These are phyloP conservation scores for Hemileccinum impolitum DNA, from an alignment of 768 basidiomycete genomes.

Conservation along the genomic window DNA sequence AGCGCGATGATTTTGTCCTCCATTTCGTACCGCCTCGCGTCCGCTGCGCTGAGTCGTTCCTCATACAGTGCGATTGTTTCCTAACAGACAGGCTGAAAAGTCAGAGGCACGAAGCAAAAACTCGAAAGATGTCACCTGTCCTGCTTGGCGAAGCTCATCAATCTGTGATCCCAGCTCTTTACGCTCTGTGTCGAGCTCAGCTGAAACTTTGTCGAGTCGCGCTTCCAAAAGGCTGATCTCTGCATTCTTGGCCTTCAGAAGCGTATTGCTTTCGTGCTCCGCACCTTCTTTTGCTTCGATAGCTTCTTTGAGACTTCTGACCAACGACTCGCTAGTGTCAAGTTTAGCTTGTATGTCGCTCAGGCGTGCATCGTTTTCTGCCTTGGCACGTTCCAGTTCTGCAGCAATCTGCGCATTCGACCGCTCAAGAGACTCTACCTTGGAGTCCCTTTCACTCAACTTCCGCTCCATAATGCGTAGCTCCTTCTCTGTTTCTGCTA, in stretches of 20 bases:
- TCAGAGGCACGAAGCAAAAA: neutral
- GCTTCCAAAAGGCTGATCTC: constrained; percentile 57
- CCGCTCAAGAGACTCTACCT: constrained; percentile 47
- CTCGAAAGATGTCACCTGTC: constrained; percentile 56
- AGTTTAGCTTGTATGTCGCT: constrained; percentile 43
- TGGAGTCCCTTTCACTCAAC: constrained; percentile 42
- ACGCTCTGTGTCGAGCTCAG: constrained; percentile 55
- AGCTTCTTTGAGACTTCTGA: constrained; percentile 49
- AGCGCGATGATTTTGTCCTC: constrained; percentile 60
- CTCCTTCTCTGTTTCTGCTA: constrained; percentile 43
- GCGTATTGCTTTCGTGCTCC: constrained; percentile 47
- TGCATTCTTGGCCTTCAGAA: constrained; percentile 53
- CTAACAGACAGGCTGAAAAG: constrained; percentile 35
- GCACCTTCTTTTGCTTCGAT: constrained; percentile 49
- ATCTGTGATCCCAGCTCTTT: constrained; percentile 69
- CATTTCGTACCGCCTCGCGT: constrained; percentile 72
- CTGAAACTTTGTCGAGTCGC: constrained; percentile 42
- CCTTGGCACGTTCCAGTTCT: constrained; percentile 45
- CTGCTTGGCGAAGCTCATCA: constrained; percentile 82
- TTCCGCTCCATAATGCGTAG: constrained; percentile 41
- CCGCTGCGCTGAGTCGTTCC: constrained; percentile 71
- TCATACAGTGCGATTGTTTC: constrained; percentile 96
- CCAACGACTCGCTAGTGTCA: constrained; percentile 41
- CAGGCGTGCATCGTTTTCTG: constrained; percentile 42
- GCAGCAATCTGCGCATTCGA: constrained; percentile 34